Evolutionary conservation across 75 land plant genomes (phyloP), one percentile per base, ranked within the genome.

Genomic region (Isoetes taiwanensis): DNA sequence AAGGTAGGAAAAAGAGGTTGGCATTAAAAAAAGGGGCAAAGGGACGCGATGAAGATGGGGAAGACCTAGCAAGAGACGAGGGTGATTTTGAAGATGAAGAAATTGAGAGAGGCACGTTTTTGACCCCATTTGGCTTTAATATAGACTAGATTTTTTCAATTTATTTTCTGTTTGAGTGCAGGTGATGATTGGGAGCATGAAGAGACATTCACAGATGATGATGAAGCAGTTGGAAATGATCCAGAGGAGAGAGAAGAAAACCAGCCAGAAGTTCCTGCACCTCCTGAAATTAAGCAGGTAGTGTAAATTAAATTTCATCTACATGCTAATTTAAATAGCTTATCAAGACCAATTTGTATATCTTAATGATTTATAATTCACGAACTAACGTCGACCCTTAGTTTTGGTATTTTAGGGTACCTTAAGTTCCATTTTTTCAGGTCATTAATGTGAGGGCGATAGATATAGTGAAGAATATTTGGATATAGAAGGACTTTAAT

Each of bases 111-210:
- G 99, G 99, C 85, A 54, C 14, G 39, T 37, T 37, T 10, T 9
- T 37, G 39, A 37, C 26, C 25, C 14, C 34, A 28, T 21, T 2
- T 3, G 17, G 10, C 2, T 54, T 28, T 23, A 30, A 23, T 28
- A 12, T 56, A 12, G 38, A 41, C 38, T 57, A 28, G 32, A 24
- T 11, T 16, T 30, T 56, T 21, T 56, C 17, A 19, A 14, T 28
- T 35, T 56, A 31, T 56, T 25, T 16, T 21, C 26, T 35, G 17
- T 31, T 17, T 61, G 57, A 52, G 27, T 59, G 2, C 64, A 94
- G 99, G 99, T 62, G 99, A 94, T 80, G 99, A 94, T 62, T 94
- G 99, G 99, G 99, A 94, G 76, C 99, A 94, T 73, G 99, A 89
- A 71, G 99, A 94, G 46, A 86, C 80, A 24, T 94, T 94, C 38